Percentiles rank a stretch among this genome's conserved stretches.
phyloP scores from a whole-genome alignment of 2,329 filamentous ascomycete species.

The Xylaria digitata region DNA sequence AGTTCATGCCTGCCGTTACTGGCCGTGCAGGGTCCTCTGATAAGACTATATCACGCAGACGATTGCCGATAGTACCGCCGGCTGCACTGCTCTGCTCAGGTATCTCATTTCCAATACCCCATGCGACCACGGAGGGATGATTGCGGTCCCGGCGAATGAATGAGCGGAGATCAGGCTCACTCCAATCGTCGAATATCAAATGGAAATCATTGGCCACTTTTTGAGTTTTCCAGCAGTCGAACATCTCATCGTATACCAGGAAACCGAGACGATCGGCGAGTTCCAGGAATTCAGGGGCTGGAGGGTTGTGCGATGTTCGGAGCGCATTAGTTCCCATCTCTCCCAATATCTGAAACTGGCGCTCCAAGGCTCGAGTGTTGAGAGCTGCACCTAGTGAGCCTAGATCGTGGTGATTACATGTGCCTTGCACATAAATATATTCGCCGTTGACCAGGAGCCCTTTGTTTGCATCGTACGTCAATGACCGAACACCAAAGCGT shows the following conservation, averaged over 20 bases:
- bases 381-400: conserved; percentile 63
- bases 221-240: conserved; percentile 61
- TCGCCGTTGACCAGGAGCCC: conserved; percentile 62
- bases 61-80: conserved; percentile 43
- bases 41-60: conserved; percentile 56
- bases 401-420: conserved; percentile 63
- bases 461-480: conserved; percentile 54
- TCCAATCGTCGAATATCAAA: conserved; percentile 64
- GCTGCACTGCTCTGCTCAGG: conserved; percentile 55
- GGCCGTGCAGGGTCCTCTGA: conserved; percentile 62
- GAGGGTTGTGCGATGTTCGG: conserved; percentile 65
- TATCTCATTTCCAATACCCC: conserved; percentile 67
- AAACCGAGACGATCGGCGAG: conserved; percentile 62
- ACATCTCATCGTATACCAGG: conserved; percentile 65
- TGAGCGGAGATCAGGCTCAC: conserved; percentile 62
- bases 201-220: conserved; percentile 64
- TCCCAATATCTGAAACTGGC: conserved; percentile 61
- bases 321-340: conserved; percentile 63
- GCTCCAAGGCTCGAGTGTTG: conserved; percentile 59
- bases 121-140: conserved; percentile 63
- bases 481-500: conserved; percentile 60
- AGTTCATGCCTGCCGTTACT: conserved; percentile 60
- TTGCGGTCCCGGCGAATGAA: conserved; percentile 67
- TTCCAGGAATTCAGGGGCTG: conserved; percentile 62
- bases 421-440: conserved; percentile 57